Evolutionary conservation across 2,329 filamentous ascomycete genomes (phyloP), one percentile per base, ranked within the genome.

Genomic region (Aulographum hederae): DNA sequence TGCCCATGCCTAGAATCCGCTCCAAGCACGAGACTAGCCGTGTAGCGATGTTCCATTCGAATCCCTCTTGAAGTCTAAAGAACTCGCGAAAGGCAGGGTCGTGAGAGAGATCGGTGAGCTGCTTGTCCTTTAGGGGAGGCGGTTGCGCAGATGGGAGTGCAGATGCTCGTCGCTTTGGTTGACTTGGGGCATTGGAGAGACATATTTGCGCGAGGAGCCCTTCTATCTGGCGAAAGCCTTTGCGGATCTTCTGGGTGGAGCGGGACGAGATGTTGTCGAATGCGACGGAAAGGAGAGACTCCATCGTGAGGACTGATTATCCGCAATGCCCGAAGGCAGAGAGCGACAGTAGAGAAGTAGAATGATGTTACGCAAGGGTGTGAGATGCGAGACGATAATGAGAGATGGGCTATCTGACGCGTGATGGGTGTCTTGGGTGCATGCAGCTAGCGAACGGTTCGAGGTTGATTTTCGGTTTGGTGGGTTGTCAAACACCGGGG

Each of bases 201-300:
- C 86, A 94, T 57, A 95, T 91, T 56, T 93, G 85, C 15, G 86
- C 86, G 31, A 95, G 69, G 28, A 95, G 68, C 19, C 84, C 84
- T 58, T 95, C 86, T 40, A 95, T 82, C 58, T 94, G 86, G 42
- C 82, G 78, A 42, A 95, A 60, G 32, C 86, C 89, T 60, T 94
- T 95, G 44, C 82, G 77, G 49, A 95, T 79, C 60, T 93, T 93
- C 51, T 68, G 65, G 35, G 75, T 74, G 46, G 94, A 84, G 53
- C 85, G 85, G 30, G 85, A 94, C 38, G 85, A 91, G 41, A 94
- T 76, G 57, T 92, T 92, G 61, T 94, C 85, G 57, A 95, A 95
- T 38, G 86, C 84, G 51, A 92, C 73, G 28, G 82, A 91, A 34
- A 95, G 66, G 18, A 95, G 69, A 32, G 79, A 73, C 61, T 95